Percentiles rank a stretch among this genome's conserved stretches.
phyloP scores from a whole-genome alignment of 306 rosid species.

The Fagus crenata region DNA sequence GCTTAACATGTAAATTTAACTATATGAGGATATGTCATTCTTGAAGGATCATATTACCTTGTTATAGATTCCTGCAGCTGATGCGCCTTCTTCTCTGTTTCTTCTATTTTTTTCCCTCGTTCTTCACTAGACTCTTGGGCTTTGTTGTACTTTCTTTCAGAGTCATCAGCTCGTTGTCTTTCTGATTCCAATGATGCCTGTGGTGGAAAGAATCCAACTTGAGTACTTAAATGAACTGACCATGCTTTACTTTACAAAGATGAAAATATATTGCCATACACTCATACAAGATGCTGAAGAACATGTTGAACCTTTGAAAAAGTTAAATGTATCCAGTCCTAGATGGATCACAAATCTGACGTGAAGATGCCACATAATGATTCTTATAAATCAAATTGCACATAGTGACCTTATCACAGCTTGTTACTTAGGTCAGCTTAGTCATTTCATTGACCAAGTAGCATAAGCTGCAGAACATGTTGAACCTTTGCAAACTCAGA shows the following conservation, averaged over 20 bases:
- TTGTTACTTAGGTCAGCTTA: not conserved
- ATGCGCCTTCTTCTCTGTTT: slow-evolving; percentile 64
- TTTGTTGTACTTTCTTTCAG: slow-evolving; percentile 64
- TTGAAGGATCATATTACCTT: slow-evolving; percentile 51
- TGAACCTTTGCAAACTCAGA: not conserved
- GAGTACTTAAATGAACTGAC: slow-evolving; percentile 28
- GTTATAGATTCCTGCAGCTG: slow-evolving; percentile 74
- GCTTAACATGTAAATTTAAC: slow-evolving; percentile 18
- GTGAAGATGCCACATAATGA: not conserved
- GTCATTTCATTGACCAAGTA: slow-evolving; percentile 28
- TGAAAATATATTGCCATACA: slow-evolving; percentile 13
- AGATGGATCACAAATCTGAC: not conserved
- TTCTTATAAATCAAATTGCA: not conserved
- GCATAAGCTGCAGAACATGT: slow-evolving; percentile 9
- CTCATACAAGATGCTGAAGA: slow-evolving; percentile 14
- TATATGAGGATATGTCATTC: slow-evolving; percentile 13
- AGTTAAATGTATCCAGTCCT: not conserved
- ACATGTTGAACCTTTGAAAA: slow-evolving; percentile 10
- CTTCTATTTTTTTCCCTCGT: slow-evolving; percentile 55
- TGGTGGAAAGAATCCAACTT: slow-evolving; percentile 24
- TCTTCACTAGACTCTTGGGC: slow-evolving; percentile 50
- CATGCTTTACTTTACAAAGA: slow-evolving; percentile 14
- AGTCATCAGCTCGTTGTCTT: slow-evolving; percentile 54
- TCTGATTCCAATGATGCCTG: slow-evolving; percentile 60
- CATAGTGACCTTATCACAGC: not conserved